Evolutionary conservation across 768 basidiomycete genomes (phyloP).

Genomic region (Fomitopsis serialis): DNA sequence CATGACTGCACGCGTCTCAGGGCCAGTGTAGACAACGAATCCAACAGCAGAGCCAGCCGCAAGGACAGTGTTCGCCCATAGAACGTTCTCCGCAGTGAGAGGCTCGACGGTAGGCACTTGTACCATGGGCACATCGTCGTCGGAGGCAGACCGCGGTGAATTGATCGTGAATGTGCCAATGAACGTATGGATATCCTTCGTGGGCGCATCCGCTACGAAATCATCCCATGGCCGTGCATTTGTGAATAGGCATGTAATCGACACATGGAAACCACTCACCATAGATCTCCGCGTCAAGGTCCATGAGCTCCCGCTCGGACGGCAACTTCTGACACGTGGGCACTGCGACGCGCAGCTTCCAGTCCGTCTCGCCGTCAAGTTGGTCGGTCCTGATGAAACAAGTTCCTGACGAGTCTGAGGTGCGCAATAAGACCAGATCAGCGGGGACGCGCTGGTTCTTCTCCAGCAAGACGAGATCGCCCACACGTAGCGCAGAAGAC

Average conservation of each 20-base stretch:
- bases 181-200: conserved; percentile 95
- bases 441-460: conserved; percentile 98
- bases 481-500: conserved; percentile 83
- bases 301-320: conserved; percentile 47
- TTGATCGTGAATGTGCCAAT: conserved; percentile 87
- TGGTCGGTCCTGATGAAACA: conserved; percentile 99
- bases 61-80: conserved; percentile 97
- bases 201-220: conserved; percentile 79
- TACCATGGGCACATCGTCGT: conserved; percentile 32
- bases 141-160: conserved; percentile 32
- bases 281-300: conserved; percentile 84
- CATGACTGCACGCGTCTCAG: conserved; percentile 96
- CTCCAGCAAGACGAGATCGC: conserved; percentile 86
- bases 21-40: conserved; percentile 90
- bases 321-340: conserved; percentile 74
- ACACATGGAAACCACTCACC: conserved; percentile 40
- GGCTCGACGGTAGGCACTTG: conserved; percentile 59
- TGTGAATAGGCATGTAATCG: neutral
- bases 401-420: conserved; percentile 84
- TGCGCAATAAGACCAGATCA: conserved; percentile 85
- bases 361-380: conserved; percentile 97
- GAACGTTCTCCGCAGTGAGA: conserved; percentile 89
- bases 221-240: neutral
- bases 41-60: conserved; percentile 93
- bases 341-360: conserved; percentile 93